Evolutionary conservation across 2,329 filamentous ascomycete genomes (phyloP), one percentile per base, ranked within the genome.

Genomic region (Aureobasidium pullulans): DNA sequence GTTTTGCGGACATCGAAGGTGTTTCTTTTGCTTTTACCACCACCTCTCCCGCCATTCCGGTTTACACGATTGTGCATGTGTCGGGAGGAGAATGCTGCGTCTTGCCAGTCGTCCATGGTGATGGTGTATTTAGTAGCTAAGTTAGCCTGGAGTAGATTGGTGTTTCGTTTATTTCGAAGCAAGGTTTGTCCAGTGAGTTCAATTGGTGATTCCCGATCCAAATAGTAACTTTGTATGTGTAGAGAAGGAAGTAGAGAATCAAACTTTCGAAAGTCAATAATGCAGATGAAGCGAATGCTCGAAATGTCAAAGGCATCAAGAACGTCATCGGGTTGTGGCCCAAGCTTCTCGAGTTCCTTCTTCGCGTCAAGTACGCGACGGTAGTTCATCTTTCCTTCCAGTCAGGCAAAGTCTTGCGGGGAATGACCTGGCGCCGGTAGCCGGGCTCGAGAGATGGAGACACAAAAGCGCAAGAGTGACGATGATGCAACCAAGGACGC

Each of bases 61-160:
- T 37, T 37, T 39, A 13, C 15, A 2, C 50, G 15, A 11, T 54
- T 54, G 29, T 54, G 50, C 50, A 54, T 54, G 50, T 54, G 50
- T 15, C 50, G 50, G 7, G 50, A 32, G 16, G 15, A 4, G 11
- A 54, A 54, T 31, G 50, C 50, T 34, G 15, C 34, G 34, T 54
- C 50, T 16, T 54, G 50, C 50, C 50, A 54, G n/a, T 54, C 16
- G 50, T 54, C 39, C 48, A 52, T 52, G 1, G 13, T 47, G 9
- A 15, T 37, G 15, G 46, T 6, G 32, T 39, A 3, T 36, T 7
- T 36, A 23, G 23, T 23, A 23, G 2, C 23, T 23, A 4, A 3
- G 2, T 2, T 2, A 23, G 23, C 23, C 23, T 23, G 23, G 23
- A 23, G 23, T 23, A 23, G 23, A 23, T 23, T 3, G 23, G 23